Percentiles rank a stretch among this genome's conserved stretches.
Conservation (phyloP, 345 rosid species). For the Balakata baccata region DNA sequence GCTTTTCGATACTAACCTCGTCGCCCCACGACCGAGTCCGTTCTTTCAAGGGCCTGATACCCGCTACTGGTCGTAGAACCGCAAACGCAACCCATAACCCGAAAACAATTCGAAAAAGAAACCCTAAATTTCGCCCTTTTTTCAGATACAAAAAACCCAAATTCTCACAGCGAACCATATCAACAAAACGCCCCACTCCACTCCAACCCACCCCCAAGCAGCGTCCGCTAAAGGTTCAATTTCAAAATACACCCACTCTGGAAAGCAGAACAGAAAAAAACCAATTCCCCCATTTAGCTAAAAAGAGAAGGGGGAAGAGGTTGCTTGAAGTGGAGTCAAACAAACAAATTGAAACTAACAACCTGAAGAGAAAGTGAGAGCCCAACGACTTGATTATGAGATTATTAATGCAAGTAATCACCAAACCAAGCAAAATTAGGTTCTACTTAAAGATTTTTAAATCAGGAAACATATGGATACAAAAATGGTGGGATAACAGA, state of each 20-base stretch:
- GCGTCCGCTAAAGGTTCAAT: conserved; percentile 13
- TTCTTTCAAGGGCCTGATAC: conserved; percentile 80
- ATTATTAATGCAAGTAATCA: conserved; percentile 5
- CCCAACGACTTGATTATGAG: conserved; percentile 45
- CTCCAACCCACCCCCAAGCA: conserved; percentile 11
- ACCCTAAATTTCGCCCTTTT: conserved; percentile 38
- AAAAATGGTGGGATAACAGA: background rate
- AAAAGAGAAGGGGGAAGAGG: conserved; percentile 2
- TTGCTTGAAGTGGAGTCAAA: conserved; percentile 83
- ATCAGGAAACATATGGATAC: background rate
- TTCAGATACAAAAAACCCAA: conserved; percentile 29
- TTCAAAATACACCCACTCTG: conserved; percentile 7
- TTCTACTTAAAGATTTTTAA: background rate
- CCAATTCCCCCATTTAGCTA: conserved; percentile 34
- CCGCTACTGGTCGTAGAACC: conserved; percentile 49
- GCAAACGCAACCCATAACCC: conserved; percentile 54
- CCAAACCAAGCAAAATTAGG: background rate
- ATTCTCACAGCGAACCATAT: conserved; percentile 39
- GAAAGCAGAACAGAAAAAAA: conserved; percentile 25
- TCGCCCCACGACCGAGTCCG: conserved; percentile 89
- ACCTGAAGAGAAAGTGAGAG: conserved; percentile 70
- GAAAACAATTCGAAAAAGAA: conserved; percentile 32
- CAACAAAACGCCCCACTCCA: conserved; percentile 28
- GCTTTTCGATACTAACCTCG: conserved; percentile 50
- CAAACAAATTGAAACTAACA: conserved; percentile 25